Evolutionary conservation across 371 early-diverging fungal genomes (phyloP).

Genomic region (Lichtheimia ornata): DNA sequence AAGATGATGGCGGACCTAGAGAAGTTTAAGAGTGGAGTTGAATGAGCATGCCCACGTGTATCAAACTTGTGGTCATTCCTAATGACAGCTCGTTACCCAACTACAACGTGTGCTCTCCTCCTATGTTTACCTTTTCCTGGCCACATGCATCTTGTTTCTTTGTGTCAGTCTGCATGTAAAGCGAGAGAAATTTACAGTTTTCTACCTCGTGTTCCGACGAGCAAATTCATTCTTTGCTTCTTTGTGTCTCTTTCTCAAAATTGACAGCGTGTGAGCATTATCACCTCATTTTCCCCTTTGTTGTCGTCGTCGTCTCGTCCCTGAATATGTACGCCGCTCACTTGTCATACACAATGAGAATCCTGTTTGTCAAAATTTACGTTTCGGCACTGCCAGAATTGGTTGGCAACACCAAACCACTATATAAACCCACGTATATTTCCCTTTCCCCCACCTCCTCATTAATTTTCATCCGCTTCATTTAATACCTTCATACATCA

Average conservation of each 20-base stretch:
- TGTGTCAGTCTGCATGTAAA: too few species aligned
- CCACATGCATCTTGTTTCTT: too few species aligned
- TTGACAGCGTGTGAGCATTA: background rate
- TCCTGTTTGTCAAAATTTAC: background rate
- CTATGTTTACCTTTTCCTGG: too few species aligned
- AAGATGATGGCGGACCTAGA: too few species aligned
- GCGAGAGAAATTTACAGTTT: too few species aligned
- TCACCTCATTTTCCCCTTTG: background rate
- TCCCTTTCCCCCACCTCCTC: slow-evolving; percentile 7
- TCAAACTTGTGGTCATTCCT: too few species aligned
- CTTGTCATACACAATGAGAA: background rate
- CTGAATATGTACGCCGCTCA: background rate
- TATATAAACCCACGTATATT: background rate
- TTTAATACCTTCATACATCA: background rate
- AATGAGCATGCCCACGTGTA: too few species aligned
- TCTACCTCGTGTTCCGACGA: background rate
- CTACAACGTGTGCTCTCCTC: too few species aligned
- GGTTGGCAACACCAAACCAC: background rate
- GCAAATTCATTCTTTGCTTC: too few species aligned
- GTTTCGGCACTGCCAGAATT: background rate
- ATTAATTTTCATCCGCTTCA: background rate
- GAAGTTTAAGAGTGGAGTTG: too few species aligned
- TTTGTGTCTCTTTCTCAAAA: too few species aligned
- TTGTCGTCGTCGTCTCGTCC: background rate
- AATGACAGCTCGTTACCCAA: too few species aligned